These are phyloP conservation scores for Phytophthora fragariaefolia DNA, from an alignment of 352 stramenopile species.

Conservation along the genomic window DNA sequence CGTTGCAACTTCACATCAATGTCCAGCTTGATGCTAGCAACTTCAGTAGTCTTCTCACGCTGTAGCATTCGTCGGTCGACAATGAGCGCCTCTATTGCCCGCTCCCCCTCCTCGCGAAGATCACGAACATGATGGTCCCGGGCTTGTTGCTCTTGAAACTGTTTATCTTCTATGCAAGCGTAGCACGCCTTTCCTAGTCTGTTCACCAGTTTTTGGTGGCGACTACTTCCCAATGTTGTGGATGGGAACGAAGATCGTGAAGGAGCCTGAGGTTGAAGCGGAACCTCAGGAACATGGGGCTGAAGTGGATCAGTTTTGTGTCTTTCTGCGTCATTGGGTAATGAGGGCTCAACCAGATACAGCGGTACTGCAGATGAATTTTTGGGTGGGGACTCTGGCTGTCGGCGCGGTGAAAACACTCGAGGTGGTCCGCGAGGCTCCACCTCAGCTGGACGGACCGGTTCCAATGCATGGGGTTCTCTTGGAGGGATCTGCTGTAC, in stretches of 20 bases:
- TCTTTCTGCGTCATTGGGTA: constrained; percentile 24
- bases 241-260: constrained; percentile 6
- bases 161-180: constrained; percentile 44
- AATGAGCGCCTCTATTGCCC: constrained; percentile 67
- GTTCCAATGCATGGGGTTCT: constrained; percentile 27
- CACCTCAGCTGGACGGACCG: constrained; percentile 15
- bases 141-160: constrained; percentile 46
- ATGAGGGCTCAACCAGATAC: constrained; percentile 27
- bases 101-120: constrained; percentile 66
- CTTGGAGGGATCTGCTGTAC: constrained; percentile 33
- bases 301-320: constrained; percentile 17
- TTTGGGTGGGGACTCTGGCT: neutral
- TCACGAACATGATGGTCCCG: constrained; percentile 62
- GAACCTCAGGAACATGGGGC: neutral
- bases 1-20: constrained; percentile 77
- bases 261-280: constrained; percentile 9
- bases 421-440: constrained; percentile 31
- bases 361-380: constrained; percentile 19
- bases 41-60: constrained; percentile 59
- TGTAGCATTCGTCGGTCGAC: constrained; percentile 75
- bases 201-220: constrained; percentile 63
- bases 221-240: constrained; percentile 43
- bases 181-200: constrained; percentile 49
- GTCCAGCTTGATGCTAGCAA: constrained; percentile 65
- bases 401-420: constrained; percentile 22